Evolutionary conservation across 306 rosid species (phyloP).

Genomic region (Phaseolus lunatus): DNA sequence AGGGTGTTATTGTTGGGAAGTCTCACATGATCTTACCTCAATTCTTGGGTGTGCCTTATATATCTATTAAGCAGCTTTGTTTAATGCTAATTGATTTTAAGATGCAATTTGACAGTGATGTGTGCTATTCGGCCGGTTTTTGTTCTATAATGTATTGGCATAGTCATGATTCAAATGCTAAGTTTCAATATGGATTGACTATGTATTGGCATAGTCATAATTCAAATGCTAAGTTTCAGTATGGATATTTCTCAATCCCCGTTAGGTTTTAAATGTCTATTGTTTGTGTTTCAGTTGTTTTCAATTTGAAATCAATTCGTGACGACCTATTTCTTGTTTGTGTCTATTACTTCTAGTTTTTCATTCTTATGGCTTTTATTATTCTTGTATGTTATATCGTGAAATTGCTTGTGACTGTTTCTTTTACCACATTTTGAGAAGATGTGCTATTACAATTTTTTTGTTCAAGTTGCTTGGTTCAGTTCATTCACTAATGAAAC

Average conservation of each 20-base stretch:
- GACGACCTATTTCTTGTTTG: not conserved
- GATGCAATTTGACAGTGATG: too few relatives aligned
- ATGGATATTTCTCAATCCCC: not conserved
- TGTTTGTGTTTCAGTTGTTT: slow-evolving; percentile 17
- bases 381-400: not conserved
- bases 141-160: not conserved
- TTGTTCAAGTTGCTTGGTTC: slow-evolving; percentile 5
- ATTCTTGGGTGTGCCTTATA: too few relatives aligned
- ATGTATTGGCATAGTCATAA: too few relatives aligned
- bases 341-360: not conserved
- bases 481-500: slow-evolving; percentile 36
- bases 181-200: not conserved
- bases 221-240: not conserved
- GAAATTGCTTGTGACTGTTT: not conserved
- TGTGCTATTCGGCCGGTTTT: not conserved
- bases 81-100: too few relatives aligned
- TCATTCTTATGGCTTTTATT: not conserved
- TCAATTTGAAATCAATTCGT: not conserved
- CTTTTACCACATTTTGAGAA: slow-evolving; percentile 9
- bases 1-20: not conserved
- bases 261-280: slow-evolving; percentile 5
- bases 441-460: not conserved
- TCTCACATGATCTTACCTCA: too few relatives aligned
- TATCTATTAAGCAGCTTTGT: too few relatives aligned
- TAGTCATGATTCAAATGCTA: not conserved